Evolutionary conservation across 176 grass and related monocot genomes (phyloP), one percentile per base, ranked within the genome.

Genomic region (Musa beccarii): DNA sequence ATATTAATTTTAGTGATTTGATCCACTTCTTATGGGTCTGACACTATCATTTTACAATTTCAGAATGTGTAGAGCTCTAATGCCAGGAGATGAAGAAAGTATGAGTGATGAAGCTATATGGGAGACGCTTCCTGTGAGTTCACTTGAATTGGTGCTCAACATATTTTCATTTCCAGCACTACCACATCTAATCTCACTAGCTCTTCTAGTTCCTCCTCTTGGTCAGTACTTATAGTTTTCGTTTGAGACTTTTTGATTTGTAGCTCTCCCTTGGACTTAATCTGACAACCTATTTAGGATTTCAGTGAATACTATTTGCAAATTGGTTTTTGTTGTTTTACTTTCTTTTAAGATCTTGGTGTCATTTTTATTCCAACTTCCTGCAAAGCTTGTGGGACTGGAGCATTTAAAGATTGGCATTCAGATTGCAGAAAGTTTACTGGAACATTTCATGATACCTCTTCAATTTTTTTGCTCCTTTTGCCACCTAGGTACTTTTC

Each of bases 101-200:
- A 87, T 89, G 71, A 92, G 75, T 1, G 84, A 87, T 2, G 84
- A 89, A 81, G 80, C 78, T 78, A 92, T 92, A 72, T 89, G 82
- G 82, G 87, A 92, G 74, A 92, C 82, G 75, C 87, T 92, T 85
- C 90, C 86, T 81, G 87, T 92, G 87, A 87, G 84, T 84, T 72
- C 69, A 29, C 59, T 59, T 66, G 63, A 54, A 82, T 15, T 70
- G 25, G 43, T 29, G 59, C 51, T 11, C 79, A 19, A 53, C 53
- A 63, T 51, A 70, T 71, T 26, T 53, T 54, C 5, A 9, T 52
- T 72, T 29, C 19, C 11, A 52, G 29, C 29, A 34, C 29, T 34
- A 34, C 29, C 29, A 3, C 29, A 34, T 5, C 3, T 34, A 34
- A 4, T 34, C 29, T 34, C 29, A 34, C 29, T 34, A 34, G 29